phyloP scores from a whole-genome alignment of 2,329 filamentous ascomycete genomes.

The Alternaria dauci region DNA sequence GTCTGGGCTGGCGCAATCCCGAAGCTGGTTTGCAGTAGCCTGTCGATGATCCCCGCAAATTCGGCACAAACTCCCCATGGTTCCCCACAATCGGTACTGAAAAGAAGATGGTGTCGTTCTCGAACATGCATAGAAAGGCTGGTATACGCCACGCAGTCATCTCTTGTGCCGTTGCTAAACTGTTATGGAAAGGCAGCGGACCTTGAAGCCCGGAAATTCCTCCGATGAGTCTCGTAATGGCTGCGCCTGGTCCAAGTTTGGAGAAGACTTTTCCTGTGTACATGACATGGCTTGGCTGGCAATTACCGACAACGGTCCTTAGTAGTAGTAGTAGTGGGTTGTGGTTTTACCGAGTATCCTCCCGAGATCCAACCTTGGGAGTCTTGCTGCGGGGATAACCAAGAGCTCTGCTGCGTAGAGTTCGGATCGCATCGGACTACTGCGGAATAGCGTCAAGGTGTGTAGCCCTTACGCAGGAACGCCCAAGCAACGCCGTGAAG shows the following conservation, averaged over 20 bases:
- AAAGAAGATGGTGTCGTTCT: constrained; percentile 26
- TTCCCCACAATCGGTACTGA: constrained; percentile 25
- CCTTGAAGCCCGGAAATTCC: constrained; percentile 14
- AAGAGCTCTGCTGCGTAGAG: constrained; percentile 14
- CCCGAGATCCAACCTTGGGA: constrained; percentile 26
- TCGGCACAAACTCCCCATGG: constrained; percentile 19
- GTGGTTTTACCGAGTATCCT: constrained; percentile 33
- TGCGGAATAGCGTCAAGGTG: background rate
- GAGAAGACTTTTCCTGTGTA: constrained; percentile 19
- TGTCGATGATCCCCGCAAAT: constrained; percentile 33
- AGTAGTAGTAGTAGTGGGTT: constrained; percentile 15
- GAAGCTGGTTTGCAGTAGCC: constrained; percentile 26
- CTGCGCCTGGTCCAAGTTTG: constrained; percentile 8
- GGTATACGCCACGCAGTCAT: constrained; percentile 19
- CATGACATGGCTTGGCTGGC: constrained; percentile 17
- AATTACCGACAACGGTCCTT: constrained; percentile 31
- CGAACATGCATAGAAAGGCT: constrained; percentile 19
- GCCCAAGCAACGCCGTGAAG: constrained; percentile 1
- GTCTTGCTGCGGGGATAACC: constrained; percentile 18
- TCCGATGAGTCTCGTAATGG: constrained; percentile 8
- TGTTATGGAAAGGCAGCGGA: constrained; percentile 6
- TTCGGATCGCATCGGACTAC: constrained; percentile 4
- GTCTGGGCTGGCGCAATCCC: constrained; percentile 23
- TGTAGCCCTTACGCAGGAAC: constrained; percentile 13
- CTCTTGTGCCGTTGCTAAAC: background rate